These are phyloP conservation scores for Circinella umbellata DNA, from an alignment of 371 early-diverging fungal species.

Conservation along the genomic window DNA sequence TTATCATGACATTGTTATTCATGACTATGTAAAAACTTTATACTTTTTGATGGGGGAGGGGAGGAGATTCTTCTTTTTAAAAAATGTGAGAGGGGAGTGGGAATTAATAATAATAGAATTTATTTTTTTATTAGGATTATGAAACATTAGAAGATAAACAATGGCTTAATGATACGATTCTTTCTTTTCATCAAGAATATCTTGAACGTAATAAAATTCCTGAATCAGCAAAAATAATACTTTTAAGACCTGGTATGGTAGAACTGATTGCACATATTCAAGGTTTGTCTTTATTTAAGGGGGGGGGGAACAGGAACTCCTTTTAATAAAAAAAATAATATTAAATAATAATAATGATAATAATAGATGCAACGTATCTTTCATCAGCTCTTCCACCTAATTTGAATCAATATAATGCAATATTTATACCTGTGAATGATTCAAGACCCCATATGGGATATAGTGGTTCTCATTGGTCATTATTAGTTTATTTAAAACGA, in stretches of 20 bases:
- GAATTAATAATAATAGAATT: too few relatives aligned
- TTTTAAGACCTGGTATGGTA: constrained; percentile 45
- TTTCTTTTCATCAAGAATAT: constrained; percentile 60
- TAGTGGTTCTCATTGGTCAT: constrained; percentile 58
- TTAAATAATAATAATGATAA: neutral
- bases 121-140: constrained; percentile 34
- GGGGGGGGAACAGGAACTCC: too few relatives aligned
- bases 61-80: too few relatives aligned
- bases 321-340: neutral
- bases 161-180: constrained; percentile 66
- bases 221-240: constrained; percentile 27
- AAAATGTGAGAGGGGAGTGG: too few relatives aligned
- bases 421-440: constrained; percentile 57
- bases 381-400: constrained; percentile 38
- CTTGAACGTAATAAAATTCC: constrained; percentile 42
- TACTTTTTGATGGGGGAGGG: too few relatives aligned
- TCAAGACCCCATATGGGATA: constrained; percentile 38
- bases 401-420: constrained; percentile 28
- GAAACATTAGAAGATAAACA: constrained; percentile 47
- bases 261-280: constrained; percentile 42
- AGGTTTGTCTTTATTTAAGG: constrained; percentile 24
- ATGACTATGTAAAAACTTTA: constrained; percentile 29
- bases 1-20: constrained; percentile 47
- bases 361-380: constrained; percentile 29
- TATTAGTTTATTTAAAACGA: constrained; percentile 43